Evolutionary conservation across 345 rosid genomes (phyloP).

Genomic region (Nephelium lappaceum): DNA sequence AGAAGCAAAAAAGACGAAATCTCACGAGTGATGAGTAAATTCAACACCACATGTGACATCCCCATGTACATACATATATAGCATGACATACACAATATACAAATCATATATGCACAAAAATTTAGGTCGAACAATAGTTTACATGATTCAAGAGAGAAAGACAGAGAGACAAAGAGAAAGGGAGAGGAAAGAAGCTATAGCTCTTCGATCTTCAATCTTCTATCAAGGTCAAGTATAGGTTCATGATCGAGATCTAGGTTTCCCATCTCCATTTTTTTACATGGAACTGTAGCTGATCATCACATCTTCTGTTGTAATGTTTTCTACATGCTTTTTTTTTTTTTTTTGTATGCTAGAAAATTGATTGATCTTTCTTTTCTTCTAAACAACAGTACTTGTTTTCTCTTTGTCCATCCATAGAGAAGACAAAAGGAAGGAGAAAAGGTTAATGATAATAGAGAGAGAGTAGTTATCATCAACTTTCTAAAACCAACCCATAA

Average conservation of each 20-base stretch:
- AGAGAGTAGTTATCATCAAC: too few species aligned
- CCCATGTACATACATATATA: neutral
- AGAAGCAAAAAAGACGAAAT: neutral
- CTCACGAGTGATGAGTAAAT: conserved; percentile 12
- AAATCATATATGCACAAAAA: conserved; percentile 15
- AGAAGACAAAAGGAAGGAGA: conserved; percentile 10
- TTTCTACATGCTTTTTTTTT: neutral
- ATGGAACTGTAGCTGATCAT: conserved; percentile 11
- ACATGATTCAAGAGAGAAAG: conserved; percentile 36
- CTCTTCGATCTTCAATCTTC: conserved; percentile 31
- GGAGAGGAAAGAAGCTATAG: neutral
- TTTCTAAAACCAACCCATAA: neutral
- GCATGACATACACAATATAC: conserved; percentile 4
- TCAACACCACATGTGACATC: neutral
- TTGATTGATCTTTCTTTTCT: conserved; percentile 25
- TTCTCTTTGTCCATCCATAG: conserved; percentile 23
- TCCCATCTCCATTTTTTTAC: conserved; percentile 25
- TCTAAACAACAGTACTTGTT: conserved; percentile 12
- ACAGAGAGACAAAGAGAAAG: conserved; percentile 15
- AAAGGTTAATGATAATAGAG: conserved; percentile 5
- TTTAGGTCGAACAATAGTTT: conserved; percentile 43
- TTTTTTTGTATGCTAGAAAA: neutral
- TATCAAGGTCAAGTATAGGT: conserved; percentile 9
- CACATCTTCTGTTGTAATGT: conserved; percentile 10
- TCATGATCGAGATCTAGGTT: conserved; percentile 48